Evolutionary conservation across 31 red algal species (phyloP), one percentile per base, ranked within the genome.

Genomic region (Odonthalia washingtoniensis): DNA sequence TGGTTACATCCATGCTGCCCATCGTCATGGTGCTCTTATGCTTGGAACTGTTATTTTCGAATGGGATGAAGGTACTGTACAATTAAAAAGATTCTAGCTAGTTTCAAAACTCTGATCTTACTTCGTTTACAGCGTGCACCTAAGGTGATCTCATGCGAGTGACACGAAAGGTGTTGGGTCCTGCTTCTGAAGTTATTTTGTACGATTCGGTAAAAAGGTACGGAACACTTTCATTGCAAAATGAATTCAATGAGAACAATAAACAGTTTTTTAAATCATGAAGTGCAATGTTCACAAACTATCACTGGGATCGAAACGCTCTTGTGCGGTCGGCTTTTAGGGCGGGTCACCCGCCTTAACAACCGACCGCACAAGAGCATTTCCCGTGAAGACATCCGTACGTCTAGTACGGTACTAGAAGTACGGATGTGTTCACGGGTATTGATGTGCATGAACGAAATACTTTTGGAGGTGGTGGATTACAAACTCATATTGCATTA

Each of bases 391-490:
- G n/a, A n/a, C n/a, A n/a, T n/a, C n/a, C n/a, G n/a, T n/a, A n/a
- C n/a, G n/a, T n/a, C n/a, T n/a, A n/a, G n/a, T 1, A 84, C 1
- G 87, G 84, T 14, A 82, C 86, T 40, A 81, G 85, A 32, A 69
- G 81, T 3, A 84, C 57, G 0, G 96, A 98, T 46, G 92, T 98
- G 0, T 98, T 88, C 70, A 93, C 91, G 31, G 96, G 96, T 66
- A 69, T 96, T 28, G 96, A 98, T 65, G 83, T 98, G 1, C 84
- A 87, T 68, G 96, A 92, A n/a, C 83, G 96, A 3, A 94, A 91
- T 32, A 98, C 92, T 65, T 94, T 87, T 87, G 96, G 96, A 1
- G 96, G 96, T 17, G 96, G 96, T 61, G 92, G 96, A 28, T 93
- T 87, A 70, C 92, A 91, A 44, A 93, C 93, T 33, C 91, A 94